phyloP scores from a whole-genome alignment of 2,329 filamentous ascomycete species.

The Coleophoma cylindrospora region DNA sequence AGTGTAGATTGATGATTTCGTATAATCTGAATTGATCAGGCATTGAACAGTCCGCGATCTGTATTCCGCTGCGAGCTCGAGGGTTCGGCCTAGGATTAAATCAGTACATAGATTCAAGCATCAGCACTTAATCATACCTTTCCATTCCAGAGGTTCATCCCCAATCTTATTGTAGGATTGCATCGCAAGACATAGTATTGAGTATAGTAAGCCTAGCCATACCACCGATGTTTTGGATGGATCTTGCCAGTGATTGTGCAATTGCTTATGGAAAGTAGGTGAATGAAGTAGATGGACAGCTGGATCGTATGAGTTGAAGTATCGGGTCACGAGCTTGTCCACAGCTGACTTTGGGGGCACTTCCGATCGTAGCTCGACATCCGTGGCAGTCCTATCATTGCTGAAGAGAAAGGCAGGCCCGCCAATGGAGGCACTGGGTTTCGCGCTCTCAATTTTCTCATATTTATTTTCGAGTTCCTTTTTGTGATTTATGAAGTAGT shows the following conservation, averaged over 20 bases:
- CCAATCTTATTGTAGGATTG: constrained; percentile 75
- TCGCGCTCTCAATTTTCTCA: constrained; percentile 67
- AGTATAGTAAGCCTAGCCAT: constrained; percentile 74
- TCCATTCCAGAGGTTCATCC: constrained; percentile 75
- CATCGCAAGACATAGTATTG: constrained; percentile 72
- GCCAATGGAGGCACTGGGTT: constrained; percentile 51
- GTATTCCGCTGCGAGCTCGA: constrained; percentile 59
- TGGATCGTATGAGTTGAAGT: constrained; percentile 78
- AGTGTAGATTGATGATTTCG: constrained; percentile 67
- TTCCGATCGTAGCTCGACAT: constrained; percentile 71
- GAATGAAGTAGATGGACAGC: constrained; percentile 73
- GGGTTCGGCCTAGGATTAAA: constrained; percentile 29
- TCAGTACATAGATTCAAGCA: constrained; percentile 30
- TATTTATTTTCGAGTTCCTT: constrained; percentile 83
- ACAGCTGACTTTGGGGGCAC: constrained; percentile 78
- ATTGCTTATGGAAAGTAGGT: constrained; percentile 76
- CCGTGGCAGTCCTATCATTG: constrained; percentile 61
- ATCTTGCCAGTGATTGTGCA: constrained; percentile 63
- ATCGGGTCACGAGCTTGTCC: constrained; percentile 80
- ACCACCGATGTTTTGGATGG: constrained; percentile 68
- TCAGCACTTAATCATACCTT: constrained; percentile 38
- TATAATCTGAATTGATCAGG: constrained; percentile 71
- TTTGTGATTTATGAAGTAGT: constrained; percentile 80
- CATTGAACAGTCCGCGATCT: constrained; percentile 73
- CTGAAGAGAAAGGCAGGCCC: constrained; percentile 78